These are phyloP conservation scores for Peribolospora kevripleyi DNA, from an alignment of 768 basidiomycete genomes.

Conservation along the genomic window DNA sequence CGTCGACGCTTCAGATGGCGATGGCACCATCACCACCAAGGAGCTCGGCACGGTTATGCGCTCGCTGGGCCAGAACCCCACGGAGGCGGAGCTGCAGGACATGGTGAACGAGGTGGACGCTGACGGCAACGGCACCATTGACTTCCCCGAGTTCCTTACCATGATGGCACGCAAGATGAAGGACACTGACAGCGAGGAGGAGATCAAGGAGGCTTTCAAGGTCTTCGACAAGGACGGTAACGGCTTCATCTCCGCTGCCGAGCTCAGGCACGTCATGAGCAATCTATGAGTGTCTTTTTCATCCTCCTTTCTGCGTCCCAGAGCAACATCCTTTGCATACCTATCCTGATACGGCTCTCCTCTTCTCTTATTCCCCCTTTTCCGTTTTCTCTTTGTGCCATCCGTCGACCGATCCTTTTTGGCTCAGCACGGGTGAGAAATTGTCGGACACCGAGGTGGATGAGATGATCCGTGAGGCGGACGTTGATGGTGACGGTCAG, in stretches of 20 bases:
- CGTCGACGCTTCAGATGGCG: conserved; percentile 36
- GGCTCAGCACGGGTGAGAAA: conserved; percentile 41
- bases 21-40: conserved; percentile 67
- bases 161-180: conserved; percentile 45
- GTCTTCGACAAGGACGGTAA: conserved; percentile 93
- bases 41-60: conserved; percentile 89
- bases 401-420: conserved; percentile 1
- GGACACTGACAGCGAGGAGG: conserved; percentile 77
- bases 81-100: conserved; percentile 71
- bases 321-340: not conserved
- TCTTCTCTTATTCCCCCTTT: not conserved
- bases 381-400: not conserved
- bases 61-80: conserved; percentile 75
- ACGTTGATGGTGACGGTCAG: conserved; percentile 82
- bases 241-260: conserved; percentile 63
- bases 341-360: not conserved
- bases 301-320: not conserved
- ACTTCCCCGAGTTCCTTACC: conserved; percentile 52
- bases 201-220: conserved; percentile 89
- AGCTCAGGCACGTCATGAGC: conserved; percentile 76
- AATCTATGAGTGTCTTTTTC: conserved; percentile 38
- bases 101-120: conserved; percentile 91
- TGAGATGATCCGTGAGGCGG: conserved; percentile 93
- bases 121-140: conserved; percentile 68
- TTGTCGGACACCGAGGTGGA: conserved; percentile 65